A percentile compares a stretch with the other conserved stretches of the same genome.
Conservation (phyloP, 495 filamentous ascomycete genomes). For the Penicillium tannophilum region DNA sequence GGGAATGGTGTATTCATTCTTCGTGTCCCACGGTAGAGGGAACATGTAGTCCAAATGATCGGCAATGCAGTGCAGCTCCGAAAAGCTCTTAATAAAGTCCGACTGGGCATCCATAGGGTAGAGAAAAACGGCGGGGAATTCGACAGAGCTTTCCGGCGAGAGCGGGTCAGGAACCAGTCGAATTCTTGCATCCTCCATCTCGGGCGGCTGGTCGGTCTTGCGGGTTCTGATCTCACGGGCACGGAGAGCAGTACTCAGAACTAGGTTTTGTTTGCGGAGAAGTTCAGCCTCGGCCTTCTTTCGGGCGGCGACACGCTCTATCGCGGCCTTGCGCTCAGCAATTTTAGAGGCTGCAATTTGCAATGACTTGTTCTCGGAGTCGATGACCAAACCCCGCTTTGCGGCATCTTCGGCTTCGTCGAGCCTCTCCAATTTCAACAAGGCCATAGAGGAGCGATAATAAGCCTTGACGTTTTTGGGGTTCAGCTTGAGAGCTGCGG, state of each 20-base stretch:
- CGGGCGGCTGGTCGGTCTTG: conserved; percentile 69
- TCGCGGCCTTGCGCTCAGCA: conserved; percentile 44
- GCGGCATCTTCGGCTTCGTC: conserved; percentile 76
- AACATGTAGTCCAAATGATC: conserved; percentile 82
- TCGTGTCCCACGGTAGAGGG: conserved; percentile 78
- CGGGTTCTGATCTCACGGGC: conserved; percentile 70
- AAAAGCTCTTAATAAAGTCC: conserved; percentile 87
- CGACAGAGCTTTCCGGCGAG: conserved; percentile 67
- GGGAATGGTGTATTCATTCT: conserved; percentile 61
- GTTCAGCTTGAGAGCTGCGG: conserved; percentile 76
- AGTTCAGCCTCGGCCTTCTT: conserved; percentile 53
- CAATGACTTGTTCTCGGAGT: conserved; percentile 63
- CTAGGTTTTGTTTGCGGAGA: conserved; percentile 54
- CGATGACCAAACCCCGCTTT: conserved; percentile 67
- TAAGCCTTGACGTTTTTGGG: conserved; percentile 80
- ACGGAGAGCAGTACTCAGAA: conserved; percentile 69
- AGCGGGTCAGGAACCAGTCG: conserved; percentile 70
- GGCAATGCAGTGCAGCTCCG: conserved; percentile 67
- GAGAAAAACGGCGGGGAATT: conserved; percentile 78
- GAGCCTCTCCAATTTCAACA: conserved; percentile 72
- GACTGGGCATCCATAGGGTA: conserved; percentile 79
- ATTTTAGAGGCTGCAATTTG: conserved; percentile 56
- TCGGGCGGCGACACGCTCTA: conserved; percentile 41
- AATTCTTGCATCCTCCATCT: conserved; percentile 78
- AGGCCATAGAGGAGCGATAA: conserved; percentile 78